phyloP scores from a whole-genome alignment of 805 yeast species.

The Teunomyces atbi region DNA sequence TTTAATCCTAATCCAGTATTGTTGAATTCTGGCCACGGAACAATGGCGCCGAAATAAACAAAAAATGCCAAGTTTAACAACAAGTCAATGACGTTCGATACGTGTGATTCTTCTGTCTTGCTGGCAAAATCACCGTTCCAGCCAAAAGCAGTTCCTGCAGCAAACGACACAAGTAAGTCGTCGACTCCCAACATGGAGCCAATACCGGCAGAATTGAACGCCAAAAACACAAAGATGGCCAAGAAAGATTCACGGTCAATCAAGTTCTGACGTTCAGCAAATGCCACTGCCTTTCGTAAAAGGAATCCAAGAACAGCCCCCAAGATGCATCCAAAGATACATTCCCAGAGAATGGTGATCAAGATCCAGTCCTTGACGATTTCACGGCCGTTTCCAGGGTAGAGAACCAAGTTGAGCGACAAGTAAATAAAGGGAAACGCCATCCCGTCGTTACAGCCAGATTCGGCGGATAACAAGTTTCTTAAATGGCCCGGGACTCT shows the following conservation, averaged over 20 bases:
- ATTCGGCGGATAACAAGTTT: constrained; percentile 78
- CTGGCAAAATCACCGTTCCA: constrained; percentile 91
- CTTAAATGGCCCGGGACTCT: constrained; percentile 92
- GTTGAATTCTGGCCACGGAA: constrained; percentile 85
- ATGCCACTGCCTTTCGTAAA: constrained; percentile 68
- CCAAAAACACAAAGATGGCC: constrained; percentile 77
- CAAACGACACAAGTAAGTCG: constrained; percentile 83
- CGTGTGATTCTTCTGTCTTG: constrained; percentile 80
- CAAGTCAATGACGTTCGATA: constrained; percentile 86
- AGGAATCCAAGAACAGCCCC: constrained; percentile 72
- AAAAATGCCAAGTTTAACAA: constrained; percentile 81
- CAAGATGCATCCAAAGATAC: constrained; percentile 71
- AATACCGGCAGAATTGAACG: constrained; percentile 83
- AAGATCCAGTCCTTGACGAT: constrained; percentile 80
- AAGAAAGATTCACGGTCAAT: constrained; percentile 89
- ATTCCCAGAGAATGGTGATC: constrained; percentile 75
- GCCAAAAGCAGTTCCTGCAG: constrained; percentile 90
- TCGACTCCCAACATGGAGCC: constrained; percentile 88
- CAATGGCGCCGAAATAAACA: constrained; percentile 85
- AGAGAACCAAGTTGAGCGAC: constrained; percentile 65
- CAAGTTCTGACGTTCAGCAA: constrained; percentile 64
- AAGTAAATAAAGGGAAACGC: constrained; percentile 86
- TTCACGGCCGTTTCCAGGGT: constrained; percentile 60
- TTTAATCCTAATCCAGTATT: constrained; percentile 56
- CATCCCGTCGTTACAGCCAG: constrained; percentile 94